These are phyloP conservation scores for Trypanosoma melophagium DNA, from an alignment of 208 protist species.

Conservation along the genomic window DNA sequence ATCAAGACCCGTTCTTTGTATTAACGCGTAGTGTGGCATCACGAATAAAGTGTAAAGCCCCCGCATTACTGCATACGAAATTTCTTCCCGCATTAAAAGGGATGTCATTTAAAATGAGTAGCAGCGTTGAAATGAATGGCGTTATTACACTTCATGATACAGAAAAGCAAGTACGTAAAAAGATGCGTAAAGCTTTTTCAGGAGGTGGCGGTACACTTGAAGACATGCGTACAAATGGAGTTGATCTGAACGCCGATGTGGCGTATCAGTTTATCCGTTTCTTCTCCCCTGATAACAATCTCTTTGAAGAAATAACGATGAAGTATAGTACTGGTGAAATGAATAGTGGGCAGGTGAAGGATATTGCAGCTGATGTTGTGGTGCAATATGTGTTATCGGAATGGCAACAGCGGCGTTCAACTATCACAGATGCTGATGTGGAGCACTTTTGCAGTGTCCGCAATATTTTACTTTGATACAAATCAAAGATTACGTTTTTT, in stretches of 20 bases:
- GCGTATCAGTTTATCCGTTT: constrained; percentile 96
- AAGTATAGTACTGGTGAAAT: constrained; percentile 64
- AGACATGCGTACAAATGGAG: constrained; percentile 94
- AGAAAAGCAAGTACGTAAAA: constrained; percentile 91
- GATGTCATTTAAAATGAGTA: constrained; percentile 96
- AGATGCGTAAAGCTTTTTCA: constrained; percentile 97
- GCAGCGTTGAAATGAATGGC: constrained; percentile 79
- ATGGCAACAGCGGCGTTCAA: constrained; percentile 59
- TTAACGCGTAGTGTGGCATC: constrained; percentile 95
- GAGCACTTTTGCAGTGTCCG: constrained; percentile 64
- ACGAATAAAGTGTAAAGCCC: constrained; percentile 91
- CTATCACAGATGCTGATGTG: constrained; percentile 75
- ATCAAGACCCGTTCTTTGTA: constrained; percentile 99
- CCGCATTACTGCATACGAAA: constrained; percentile 95
- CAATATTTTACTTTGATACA: constrained; percentile 63
- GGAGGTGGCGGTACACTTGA: constrained; percentile 95
- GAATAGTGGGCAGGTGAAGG: constrained; percentile 84
- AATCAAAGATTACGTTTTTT: background rate
- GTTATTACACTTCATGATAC: constrained; percentile 97
- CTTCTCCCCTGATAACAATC: constrained; percentile 95
- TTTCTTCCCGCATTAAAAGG: constrained; percentile 98
- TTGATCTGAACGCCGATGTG: constrained; percentile 94
- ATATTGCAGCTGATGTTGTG: constrained; percentile 65
- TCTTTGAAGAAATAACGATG: constrained; percentile 82
- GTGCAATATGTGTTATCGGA: constrained; percentile 59